Conservation (phyloP, 192 early-diverging fungal genomes). For the Entomortierella chlamydospora region DNA sequence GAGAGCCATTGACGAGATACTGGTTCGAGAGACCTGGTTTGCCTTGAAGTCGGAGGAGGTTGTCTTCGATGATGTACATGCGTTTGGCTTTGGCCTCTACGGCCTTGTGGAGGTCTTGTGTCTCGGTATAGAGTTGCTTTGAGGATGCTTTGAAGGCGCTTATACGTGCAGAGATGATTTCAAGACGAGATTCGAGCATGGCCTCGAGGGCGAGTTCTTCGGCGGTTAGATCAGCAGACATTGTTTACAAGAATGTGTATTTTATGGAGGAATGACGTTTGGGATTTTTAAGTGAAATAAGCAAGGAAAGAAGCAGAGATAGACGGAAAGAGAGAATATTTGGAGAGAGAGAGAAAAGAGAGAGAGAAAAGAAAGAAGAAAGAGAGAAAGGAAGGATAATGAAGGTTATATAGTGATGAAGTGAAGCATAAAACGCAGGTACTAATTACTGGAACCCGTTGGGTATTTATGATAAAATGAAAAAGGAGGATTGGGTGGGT, state of each 20-base stretch:
- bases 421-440: background rate
- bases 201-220: constrained; percentile 43
- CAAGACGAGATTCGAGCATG: constrained; percentile 45
- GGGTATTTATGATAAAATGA: background rate
- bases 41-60: constrained; percentile 41
- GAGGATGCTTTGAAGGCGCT: constrained; percentile 4
- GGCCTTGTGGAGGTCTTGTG: constrained; percentile 6
- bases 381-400: background rate
- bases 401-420: background rate
- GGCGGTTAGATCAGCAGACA: constrained; percentile 32
- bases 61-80: constrained; percentile 35
- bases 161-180: constrained; percentile 27
- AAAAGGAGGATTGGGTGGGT: background rate
- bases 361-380: background rate
- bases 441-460: background rate
- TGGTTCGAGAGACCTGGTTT: constrained; percentile 44
- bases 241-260: too few relatives aligned
- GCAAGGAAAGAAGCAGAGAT: background rate
- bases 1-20: constrained; percentile 15
- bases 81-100: constrained; percentile 27
- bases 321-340: background rate
- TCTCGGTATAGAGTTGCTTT: constrained; percentile 17
- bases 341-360: background rate
- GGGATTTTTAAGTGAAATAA: too few relatives aligned
- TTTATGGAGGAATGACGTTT: too few relatives aligned